A percentile compares a stretch with the other conserved stretches of the same genome.
These are phyloP conservation scores for Verticillium isaacii DNA, from an alignment of 2,329 filamentous ascomycete genomes.

Conservation along the genomic window DNA sequence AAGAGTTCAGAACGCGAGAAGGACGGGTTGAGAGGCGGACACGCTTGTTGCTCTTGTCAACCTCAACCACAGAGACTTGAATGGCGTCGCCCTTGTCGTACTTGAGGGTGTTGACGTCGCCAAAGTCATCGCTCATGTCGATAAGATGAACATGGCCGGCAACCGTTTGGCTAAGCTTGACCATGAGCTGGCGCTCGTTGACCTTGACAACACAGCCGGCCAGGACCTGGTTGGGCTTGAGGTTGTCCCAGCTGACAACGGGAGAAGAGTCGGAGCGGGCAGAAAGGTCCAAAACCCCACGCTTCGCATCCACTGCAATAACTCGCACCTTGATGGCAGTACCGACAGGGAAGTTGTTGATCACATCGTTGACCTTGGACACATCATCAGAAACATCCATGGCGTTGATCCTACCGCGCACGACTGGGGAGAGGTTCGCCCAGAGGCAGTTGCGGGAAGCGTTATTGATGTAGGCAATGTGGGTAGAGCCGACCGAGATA, in stretches of 20 bases:
- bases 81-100: constrained; percentile 83
- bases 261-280: constrained; percentile 60
- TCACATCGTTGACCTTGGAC: constrained; percentile 69
- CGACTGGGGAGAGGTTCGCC: constrained; percentile 84
- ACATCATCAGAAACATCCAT: constrained; percentile 87
- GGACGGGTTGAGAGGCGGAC: constrained; percentile 77
- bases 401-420: constrained; percentile 76
- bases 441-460: constrained; percentile 74
- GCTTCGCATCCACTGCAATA: constrained; percentile 64
- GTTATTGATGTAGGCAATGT: constrained; percentile 89
- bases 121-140: constrained; percentile 83
- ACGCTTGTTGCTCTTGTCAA: constrained; percentile 82
- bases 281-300: constrained; percentile 78
- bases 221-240: constrained; percentile 76
- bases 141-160: constrained; percentile 77
- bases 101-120: constrained; percentile 68
- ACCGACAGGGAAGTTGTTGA: constrained; percentile 81
- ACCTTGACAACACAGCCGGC: constrained; percentile 81
- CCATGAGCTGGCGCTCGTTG: constrained; percentile 75
- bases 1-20: constrained; percentile 85
- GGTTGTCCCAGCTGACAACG: constrained; percentile 60
- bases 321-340: constrained; percentile 80
- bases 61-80: constrained; percentile 75
- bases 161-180: constrained; percentile 77
- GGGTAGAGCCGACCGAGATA: constrained; percentile 64